Evolutionary conservation across 331 rosid genomes (phyloP), one percentile per base, ranked within the genome.

Genomic region (Quercus lobata): DNA sequence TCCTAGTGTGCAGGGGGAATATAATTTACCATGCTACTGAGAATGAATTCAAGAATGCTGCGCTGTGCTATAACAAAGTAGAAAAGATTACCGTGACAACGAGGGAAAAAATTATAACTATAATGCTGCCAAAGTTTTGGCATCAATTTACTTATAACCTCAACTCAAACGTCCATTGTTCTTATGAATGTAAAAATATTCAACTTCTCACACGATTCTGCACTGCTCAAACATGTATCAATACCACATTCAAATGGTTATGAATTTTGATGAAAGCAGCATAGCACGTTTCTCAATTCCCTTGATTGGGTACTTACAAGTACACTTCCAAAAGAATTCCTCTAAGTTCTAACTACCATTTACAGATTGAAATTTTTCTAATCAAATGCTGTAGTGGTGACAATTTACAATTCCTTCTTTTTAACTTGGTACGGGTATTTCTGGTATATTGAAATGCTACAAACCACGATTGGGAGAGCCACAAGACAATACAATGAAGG

Each of bases 391-490:
- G 24, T 16, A 25, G 69, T 29, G 37, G 74, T 27, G 49, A 68
- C 52, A 30, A 65, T 71, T 78, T 87, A 96, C 1, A 77, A 21
- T 80, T 89, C 91, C 87, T 96, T 96, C 90, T 85, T 86, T 76
- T 89, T 92, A 75, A 88, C 82, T 69, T 21, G 89, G 84, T 93
- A 88, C 12, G 97, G 97, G 84, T 93, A 92, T 84, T 93, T 96
- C 86, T 93, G 99, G 86, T 96, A 90, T 76, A 89, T 79, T 25
- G 93, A 92, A 84, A 92, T 90, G 88, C 99, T 93, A 83, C 91
- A 73, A 57, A 84, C 90, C 84, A 93, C 97, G 1, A 96, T 86
- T 22, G 99, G 99, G 82, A 96, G 91, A 85, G 99, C 91, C 87
- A 87, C 83, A 16, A 96, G 88, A 82, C 99, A 93, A 85, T 85